A percentile compares a stretch with the other conserved stretches of the same genome.
phyloP scores from a whole-genome alignment of 176 grass and related monocot genomes.

The Aegilops tauschii region DNA sequence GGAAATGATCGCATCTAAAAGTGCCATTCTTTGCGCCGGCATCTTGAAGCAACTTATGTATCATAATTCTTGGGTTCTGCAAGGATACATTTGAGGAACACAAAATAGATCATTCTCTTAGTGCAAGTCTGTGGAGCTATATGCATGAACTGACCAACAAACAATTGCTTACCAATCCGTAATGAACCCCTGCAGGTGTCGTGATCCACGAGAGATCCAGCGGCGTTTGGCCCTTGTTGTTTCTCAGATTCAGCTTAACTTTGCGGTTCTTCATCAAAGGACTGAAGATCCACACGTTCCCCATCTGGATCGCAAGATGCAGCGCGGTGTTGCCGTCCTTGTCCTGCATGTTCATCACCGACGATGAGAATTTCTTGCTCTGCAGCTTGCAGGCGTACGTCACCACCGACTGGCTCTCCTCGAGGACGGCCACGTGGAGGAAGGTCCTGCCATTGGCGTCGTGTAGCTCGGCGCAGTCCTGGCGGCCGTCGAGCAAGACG shows the following conservation, averaged over 20 bases:
- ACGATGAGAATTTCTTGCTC: neutral
- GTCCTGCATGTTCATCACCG: slow-evolving; percentile 31
- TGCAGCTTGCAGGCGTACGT: neutral
- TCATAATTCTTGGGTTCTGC: slow-evolving; percentile 12
- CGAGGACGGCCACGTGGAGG: slow-evolving; percentile 39
- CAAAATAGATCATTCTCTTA: neutral
- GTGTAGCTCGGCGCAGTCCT: slow-evolving; percentile 14
- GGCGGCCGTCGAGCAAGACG: neutral
- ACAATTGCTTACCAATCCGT: neutral
- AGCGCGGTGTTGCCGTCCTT: slow-evolving; percentile 38
- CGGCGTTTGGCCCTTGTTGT: neutral
- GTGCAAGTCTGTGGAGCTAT: neutral
- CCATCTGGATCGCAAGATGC: neutral
- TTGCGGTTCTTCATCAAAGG: neutral
- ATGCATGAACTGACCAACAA: neutral
- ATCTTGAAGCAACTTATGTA: neutral
- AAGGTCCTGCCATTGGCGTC: slow-evolving; percentile 37
- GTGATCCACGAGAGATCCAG: neutral
- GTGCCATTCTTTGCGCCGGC: neutral
- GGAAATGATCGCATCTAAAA: neutral
- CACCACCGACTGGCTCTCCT: neutral
- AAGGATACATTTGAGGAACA: neutral
- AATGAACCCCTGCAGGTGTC: neutral
- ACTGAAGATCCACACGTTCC: slow-evolving; percentile 2
- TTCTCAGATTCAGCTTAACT: neutral